Base-by-base conservation (phyloP, 768 basidiomycete species). In the Tylopilus subfusipes region DNA sequence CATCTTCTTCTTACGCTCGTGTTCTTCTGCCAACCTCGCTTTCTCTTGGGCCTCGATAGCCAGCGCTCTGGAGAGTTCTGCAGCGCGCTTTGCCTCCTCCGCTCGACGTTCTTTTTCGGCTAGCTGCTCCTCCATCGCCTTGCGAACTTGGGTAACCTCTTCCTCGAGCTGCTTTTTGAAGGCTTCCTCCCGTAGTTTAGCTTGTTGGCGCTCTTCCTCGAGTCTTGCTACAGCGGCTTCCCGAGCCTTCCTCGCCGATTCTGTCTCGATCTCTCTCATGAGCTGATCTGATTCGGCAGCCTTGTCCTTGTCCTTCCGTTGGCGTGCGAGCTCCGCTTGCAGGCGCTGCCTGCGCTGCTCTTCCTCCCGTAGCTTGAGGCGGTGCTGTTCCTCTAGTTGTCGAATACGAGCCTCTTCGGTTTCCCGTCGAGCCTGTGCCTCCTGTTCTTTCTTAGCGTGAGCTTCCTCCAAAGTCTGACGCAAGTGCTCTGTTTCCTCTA, bases 21-120 rank as follows among this genome's bases (percentile, higher is more conserved):
- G 61, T 54, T 72, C 69, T 45, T 72, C 69, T 13, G 61, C 64
- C 31, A 62, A 13, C 39, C 66, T 62, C 18, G 66, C 62, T 34
- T 53, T 70, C 48, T 70, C 68, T 43, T 72, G 68, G 22, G 66
- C 68, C 39, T 70, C 70, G 11, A 53, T 42, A 8, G 58, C 62
- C 45, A 66, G 39, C 11, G 59, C 52, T 10, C 56, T 60, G 18
- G 68, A 70, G 33, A 68, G 58, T 18, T 70, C 68, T 31, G 62
- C 62, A n/a, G 58, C 60, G n/a, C 63, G 62, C 42, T 67, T 70
- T 18, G 66, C 67, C 47, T 63, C 69, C 30, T 31, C 47, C 7
- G 54, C 63, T 39, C 47, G 58, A 46, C 57, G 67, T 42, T 71
- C 63, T 50, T 60, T 63, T 27, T 59, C 60, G 13, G 45, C 53